phyloP scores from a whole-genome alignment of 1,139 yeast species.

The Pichia sp. region DNA sequence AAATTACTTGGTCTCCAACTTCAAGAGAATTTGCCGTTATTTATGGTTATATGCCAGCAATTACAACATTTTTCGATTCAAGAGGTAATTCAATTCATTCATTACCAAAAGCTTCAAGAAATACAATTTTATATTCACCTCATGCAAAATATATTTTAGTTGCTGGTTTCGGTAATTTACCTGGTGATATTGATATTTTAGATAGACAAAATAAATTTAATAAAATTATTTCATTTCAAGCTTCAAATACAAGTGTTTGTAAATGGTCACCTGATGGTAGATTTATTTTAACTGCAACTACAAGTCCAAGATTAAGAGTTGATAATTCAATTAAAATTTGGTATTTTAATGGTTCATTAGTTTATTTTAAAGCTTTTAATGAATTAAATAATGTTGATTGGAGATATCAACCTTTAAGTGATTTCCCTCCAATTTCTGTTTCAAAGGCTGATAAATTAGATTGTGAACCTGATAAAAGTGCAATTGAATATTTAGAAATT shows the following conservation, averaged over 20 bases:
- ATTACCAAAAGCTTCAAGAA: conserved; percentile 82
- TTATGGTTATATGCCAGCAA: conserved; percentile 97
- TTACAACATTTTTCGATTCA: conserved; percentile 89
- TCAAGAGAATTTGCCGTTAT: conserved; percentile 96
- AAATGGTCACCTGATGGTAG: conserved; percentile 99
- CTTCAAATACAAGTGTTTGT: conserved; percentile 89
- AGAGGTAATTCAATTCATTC: conserved; percentile 85
- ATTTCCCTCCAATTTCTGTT: conserved; percentile 45
- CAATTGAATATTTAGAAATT: conserved; percentile 47
- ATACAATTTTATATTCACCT: conserved; percentile 88
- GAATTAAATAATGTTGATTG: conserved; percentile 81
- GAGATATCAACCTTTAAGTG: conserved; percentile 66
- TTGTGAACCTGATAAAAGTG: conserved; percentile 67
- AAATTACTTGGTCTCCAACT: conserved; percentile 94
- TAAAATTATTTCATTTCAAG: conserved; percentile 78
- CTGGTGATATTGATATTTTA: conserved; percentile 91
- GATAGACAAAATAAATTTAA: conserved; percentile 86
- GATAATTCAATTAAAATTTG: conserved; percentile 93
- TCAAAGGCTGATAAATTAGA: conserved; percentile 35
- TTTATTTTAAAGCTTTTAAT: conserved; percentile 69
- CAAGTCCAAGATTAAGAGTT: conserved; percentile 93
- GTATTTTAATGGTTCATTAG: conserved; percentile 83
- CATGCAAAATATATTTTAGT: conserved; percentile 87
- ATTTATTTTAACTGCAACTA: conserved; percentile 88
- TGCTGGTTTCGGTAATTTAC: conserved; percentile 97